phyloP scores from a whole-genome alignment of 1,139 yeast species.

The Pichia terricola region DNA sequence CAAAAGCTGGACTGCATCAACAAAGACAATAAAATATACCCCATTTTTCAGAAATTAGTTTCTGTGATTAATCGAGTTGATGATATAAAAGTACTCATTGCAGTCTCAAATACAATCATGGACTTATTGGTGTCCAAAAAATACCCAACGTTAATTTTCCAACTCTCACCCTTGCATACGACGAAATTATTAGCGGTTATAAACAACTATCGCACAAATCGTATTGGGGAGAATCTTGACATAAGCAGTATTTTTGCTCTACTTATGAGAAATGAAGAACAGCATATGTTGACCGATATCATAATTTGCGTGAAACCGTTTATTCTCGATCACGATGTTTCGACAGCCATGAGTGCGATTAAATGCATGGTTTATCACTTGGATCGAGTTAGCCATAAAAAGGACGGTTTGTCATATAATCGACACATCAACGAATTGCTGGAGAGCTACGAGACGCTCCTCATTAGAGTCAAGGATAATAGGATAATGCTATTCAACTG shows the following conservation, averaged over 20 bases:
- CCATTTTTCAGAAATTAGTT: slow-evolving; percentile 3
- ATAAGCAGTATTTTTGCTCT: not conserved
- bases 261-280: not conserved
- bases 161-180: slow-evolving; percentile 1
- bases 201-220: slow-evolving; percentile 1
- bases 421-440: not conserved
- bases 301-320: slow-evolving; percentile 6
- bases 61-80: not conserved
- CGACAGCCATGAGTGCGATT: slow-evolving; percentile 5
- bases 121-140: slow-evolving; percentile 2
- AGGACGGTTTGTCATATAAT: not conserved
- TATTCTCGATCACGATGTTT: not conserved
- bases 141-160: slow-evolving; percentile 1
- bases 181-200: slow-evolving; percentile 1
- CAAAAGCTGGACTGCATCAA: not conserved
- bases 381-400: not conserved
- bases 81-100: not conserved
- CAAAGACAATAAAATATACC: slow-evolving; percentile 2
- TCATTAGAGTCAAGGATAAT: not conserved
- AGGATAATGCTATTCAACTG: slow-evolving; percentile 4
- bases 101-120: slow-evolving; percentile 1
- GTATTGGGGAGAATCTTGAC: not conserved
- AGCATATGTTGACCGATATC: not conserved
- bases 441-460: not conserved
- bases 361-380: slow-evolving; percentile 6